Evolutionary conservation across 2,329 filamentous ascomycete genomes (phyloP), one percentile per base, ranked within the genome.

Genomic region (Apiospora rasikravindrae): DNA sequence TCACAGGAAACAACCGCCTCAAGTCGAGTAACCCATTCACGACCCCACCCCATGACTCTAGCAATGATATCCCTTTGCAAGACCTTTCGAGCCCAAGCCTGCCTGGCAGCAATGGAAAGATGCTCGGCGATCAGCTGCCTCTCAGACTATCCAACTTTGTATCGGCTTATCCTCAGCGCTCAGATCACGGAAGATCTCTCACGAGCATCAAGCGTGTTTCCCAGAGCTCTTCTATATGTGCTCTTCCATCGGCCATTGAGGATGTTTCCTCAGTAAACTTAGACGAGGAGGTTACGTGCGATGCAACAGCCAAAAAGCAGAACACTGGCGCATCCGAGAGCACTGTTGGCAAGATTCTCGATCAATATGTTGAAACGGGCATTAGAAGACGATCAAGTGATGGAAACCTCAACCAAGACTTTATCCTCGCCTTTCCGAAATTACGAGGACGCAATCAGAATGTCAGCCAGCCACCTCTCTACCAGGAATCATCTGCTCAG

Each of bases 1-100:
- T 85, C 72, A 82, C 81, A 19, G 37, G 47, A 16, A 69, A 24
- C n/a, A 51, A 22, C n/a, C 67, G 77, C n/a, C 70, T 73, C 14
- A 72, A 74, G 49, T 67, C 71, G 29, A 40, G 5, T 11, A 64
- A 64, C 22, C 33, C 57, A 7, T 64, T 64, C 10, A 33, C 33
- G 13, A 64, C 57, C 33, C 57, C 57, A 19, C 8, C 57, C n/a
- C 57, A 33, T 61, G 64, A 72, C 8, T 68, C 69, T 5, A 69
- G 51, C 57, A n/a, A 53, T n/a, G 49, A 74, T 53, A 45, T 70
- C 6, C 70, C 66, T 6, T 66, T 51, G 40, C 61, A 74, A 37
- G 70, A 72, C 11, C 19, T 64, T 22, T 64, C 57, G 33, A 64
- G 29, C 19, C 57, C 57, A 11, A n/a, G 22, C 14, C 33, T 64